phyloP scores from a whole-genome alignment of 345 rosid species.

The Euphorbia peplus region DNA sequence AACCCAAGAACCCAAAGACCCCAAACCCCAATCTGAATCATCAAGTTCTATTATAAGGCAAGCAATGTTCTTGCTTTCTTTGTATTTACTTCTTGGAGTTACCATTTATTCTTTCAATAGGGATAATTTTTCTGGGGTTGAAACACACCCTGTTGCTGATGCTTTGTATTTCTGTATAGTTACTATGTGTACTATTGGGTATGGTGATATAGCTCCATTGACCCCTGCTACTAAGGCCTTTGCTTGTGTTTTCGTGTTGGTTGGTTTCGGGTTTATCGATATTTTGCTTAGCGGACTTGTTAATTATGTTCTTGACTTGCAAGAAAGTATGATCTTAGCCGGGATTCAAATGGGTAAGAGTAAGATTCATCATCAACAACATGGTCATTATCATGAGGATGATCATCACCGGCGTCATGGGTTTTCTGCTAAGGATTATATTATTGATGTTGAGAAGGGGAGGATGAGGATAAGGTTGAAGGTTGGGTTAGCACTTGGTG shows the following conservation, averaged over 20 bases:
- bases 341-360: conserved; percentile 22
- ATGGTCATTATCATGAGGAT: too few relatives aligned
- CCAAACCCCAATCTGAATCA: conserved; percentile 29
- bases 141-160: conserved; percentile 47
- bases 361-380: neutral
- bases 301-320: conserved; percentile 42
- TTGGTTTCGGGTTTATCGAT: conserved; percentile 50
- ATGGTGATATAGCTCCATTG: conserved; percentile 54
- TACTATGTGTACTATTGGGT: conserved; percentile 61
- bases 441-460: conserved; percentile 42
- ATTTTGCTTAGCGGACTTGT: conserved; percentile 44
- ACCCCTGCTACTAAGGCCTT: conserved; percentile 41
- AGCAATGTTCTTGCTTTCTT: conserved; percentile 26
- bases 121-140: conserved; percentile 33
- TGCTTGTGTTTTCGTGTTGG: conserved; percentile 35
- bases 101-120: conserved; percentile 32
- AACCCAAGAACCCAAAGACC: conserved; percentile 13
- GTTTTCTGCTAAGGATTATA: conserved; percentile 24
- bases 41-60: conserved; percentile 31
- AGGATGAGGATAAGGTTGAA: conserved; percentile 49
- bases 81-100: conserved; percentile 40
- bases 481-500: conserved; percentile 45
- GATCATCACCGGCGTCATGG: neutral
- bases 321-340: conserved; percentile 41
- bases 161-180: conserved; percentile 64